Evolutionary conservation across 345 rosid species (phyloP).

Genomic region (Hypericum perforatum): DNA sequence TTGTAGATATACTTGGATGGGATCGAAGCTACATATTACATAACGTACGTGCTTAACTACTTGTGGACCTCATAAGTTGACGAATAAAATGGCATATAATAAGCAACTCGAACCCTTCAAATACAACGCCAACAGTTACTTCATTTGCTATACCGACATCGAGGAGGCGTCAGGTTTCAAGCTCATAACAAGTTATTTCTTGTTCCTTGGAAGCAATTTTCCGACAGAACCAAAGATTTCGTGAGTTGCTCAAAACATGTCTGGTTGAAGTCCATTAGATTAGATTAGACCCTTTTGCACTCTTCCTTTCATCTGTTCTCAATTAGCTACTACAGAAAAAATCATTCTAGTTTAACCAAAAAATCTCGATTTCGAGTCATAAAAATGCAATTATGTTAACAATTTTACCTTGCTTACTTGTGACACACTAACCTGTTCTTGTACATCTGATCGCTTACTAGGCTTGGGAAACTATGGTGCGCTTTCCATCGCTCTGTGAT

Average conservation of each 20-base stretch:
- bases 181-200: constrained; percentile 1
- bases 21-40: constrained; percentile 12
- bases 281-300: not conserved
- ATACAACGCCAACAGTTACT: not conserved
- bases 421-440: too few relatives aligned
- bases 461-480: constrained; percentile 26
- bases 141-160: constrained; percentile 7
- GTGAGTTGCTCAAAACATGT: too few relatives aligned
- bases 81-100: constrained; percentile 23
- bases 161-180: constrained; percentile 1
- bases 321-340: too few relatives aligned
- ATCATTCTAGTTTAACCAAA: too few relatives aligned
- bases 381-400: too few relatives aligned
- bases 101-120: constrained; percentile 14
- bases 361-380: too few relatives aligned
- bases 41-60: constrained; percentile 9
- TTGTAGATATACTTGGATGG: not conserved
- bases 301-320: not conserved
- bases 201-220: not conserved
- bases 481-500: constrained; percentile 49
- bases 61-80: constrained; percentile 5
- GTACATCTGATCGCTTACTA: not conserved
- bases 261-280: too few relatives aligned
- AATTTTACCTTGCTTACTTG: too few relatives aligned
- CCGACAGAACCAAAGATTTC: too few relatives aligned